Evolutionary conservation across 2,329 filamentous ascomycete species (phyloP), one percentile per base, ranked within the genome.

Genomic region (Verticillium alfalfae): DNA sequence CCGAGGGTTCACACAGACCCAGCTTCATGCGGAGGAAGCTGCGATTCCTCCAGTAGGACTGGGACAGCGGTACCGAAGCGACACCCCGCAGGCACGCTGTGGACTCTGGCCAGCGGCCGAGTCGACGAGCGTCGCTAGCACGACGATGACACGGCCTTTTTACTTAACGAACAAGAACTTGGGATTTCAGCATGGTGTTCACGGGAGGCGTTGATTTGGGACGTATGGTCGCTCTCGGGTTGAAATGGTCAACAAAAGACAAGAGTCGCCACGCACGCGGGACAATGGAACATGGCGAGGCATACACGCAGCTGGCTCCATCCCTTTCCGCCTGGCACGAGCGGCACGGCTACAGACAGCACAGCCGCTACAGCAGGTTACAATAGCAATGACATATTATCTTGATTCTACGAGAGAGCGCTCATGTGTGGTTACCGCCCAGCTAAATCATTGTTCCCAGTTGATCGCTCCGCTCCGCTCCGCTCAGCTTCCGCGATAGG

Each of bases 401-500:
- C 16, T 45, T 45, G 39, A 26, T 26, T 26, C 26, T 26, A 26
- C 26, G 26, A 26, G 26, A 26, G 26, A 26, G 3, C 26, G 26
- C 26, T 26, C 26, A 26, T 26, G 26, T 26, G 26, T 26, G 5
- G 26, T 26, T 26, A 3, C 26, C 26, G 26, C 26, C 26, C 26
- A 26, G 26, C 26, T 26, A 26, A 26, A 26, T 26, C 26, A 26
- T 26, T 5, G 26, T 26, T 26, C 26, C 26, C 26, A 3, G 26
- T 37, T 13, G 36, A 37, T 37, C 9, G 36, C 36, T 37, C 36
- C 8, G 36, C 36, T 37, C 36, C 8, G 13, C 36, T 13, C 36
- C 22, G 3, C 67, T 78, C 78, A 92, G 72, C 88, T 91, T 16
- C 91, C 91, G 57, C 91, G 80, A 75, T 95, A 95, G 10, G 91